Percentiles rank a stretch among this genome's conserved stretches.
Evolutionary conservation across 768 basidiomycete genomes (phyloP).

Genomic region (Termitomyces sp.): DNA sequence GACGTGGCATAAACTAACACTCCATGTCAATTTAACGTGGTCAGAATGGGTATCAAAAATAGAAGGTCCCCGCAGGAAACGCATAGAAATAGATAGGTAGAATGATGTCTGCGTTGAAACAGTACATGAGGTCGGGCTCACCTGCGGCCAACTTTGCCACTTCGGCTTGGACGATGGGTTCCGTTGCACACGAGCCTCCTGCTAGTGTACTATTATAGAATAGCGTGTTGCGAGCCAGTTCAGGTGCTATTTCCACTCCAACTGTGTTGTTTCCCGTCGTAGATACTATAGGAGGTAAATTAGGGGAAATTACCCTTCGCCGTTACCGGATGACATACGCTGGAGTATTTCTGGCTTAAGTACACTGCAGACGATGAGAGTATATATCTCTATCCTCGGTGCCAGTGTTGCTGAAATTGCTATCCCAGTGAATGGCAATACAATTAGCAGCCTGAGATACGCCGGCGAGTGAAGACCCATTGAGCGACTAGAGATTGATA

Average conservation of each 20-base stretch:
- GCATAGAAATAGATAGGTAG: neutral
- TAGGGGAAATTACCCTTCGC: neutral
- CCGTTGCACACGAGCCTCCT: slow-evolving; percentile 44
- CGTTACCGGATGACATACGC: slow-evolving; percentile 14
- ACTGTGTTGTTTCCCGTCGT: neutral
- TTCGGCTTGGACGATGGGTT: slow-evolving; percentile 69
- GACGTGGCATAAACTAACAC: slow-evolving; percentile 53
- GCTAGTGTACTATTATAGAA: neutral
- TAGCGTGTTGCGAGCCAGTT: neutral
- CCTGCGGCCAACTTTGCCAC: slow-evolving; percentile 63
- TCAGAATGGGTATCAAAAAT: neutral
- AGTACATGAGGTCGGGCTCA: slow-evolving; percentile 22
- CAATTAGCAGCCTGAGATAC: slow-evolving; percentile 47
- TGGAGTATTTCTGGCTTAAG: slow-evolving; percentile 54
- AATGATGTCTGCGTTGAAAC: no score
- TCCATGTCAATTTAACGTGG: slow-evolving; percentile 4
- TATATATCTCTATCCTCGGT: slow-evolving; percentile 70
- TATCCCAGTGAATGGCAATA: slow-evolving; percentile 48
- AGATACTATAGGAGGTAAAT: neutral
- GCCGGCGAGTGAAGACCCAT: neutral
- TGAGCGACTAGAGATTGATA: neutral
- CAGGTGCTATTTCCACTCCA: neutral
- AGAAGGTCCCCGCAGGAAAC: neutral
- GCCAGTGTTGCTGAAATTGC: slow-evolving; percentile 56
- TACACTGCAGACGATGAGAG: slow-evolving; percentile 63